These are phyloP conservation scores for Camellia japonica DNA, from an alignment of 148 eudicot genomes.

Conservation along the genomic window DNA sequence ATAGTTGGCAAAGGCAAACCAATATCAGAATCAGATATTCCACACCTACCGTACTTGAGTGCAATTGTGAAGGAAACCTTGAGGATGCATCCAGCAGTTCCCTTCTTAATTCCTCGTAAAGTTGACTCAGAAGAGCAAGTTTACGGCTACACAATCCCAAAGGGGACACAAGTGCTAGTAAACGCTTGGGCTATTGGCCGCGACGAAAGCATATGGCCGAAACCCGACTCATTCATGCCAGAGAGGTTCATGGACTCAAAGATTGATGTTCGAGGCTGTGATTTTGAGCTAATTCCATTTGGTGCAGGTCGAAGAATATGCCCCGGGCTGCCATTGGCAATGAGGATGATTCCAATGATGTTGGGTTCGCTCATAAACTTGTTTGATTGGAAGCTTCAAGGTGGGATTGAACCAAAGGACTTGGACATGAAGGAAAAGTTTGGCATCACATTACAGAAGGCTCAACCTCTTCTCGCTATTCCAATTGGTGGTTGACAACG, in stretches of 20 bases:
- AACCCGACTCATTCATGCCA: constrained; percentile 7
- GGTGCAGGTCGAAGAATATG: constrained; percentile 17
- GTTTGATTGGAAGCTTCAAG: constrained; percentile 5
- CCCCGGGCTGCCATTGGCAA: constrained; percentile 13
- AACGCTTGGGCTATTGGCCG: constrained; percentile 10
- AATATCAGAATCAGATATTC: not conserved
- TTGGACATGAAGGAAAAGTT: constrained; percentile 7
- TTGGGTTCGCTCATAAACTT: constrained; percentile 17
- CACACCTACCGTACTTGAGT: not conserved
- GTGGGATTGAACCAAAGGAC: not conserved
- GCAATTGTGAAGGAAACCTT: constrained; percentile 11
- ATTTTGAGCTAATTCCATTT: constrained; percentile 21
- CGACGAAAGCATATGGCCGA: constrained; percentile 9
- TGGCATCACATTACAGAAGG: not conserved
- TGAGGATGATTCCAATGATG: constrained; percentile 4
- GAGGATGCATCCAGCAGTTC: constrained; percentile 3
- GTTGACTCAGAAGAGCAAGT: constrained; percentile 9
- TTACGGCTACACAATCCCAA: not conserved
- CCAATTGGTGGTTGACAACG: too few relatives aligned
- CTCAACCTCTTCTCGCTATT: not conserved
- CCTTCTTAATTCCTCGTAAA: not conserved
- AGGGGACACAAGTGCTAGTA: constrained; percentile 15
- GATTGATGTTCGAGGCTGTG: constrained; percentile 9
- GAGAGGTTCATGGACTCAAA: constrained; percentile 18
- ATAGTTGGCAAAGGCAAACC: not conserved